Evolutionary conservation across 2,329 filamentous ascomycete genomes (phyloP).

Genomic region (Sphaerulina musiva): DNA sequence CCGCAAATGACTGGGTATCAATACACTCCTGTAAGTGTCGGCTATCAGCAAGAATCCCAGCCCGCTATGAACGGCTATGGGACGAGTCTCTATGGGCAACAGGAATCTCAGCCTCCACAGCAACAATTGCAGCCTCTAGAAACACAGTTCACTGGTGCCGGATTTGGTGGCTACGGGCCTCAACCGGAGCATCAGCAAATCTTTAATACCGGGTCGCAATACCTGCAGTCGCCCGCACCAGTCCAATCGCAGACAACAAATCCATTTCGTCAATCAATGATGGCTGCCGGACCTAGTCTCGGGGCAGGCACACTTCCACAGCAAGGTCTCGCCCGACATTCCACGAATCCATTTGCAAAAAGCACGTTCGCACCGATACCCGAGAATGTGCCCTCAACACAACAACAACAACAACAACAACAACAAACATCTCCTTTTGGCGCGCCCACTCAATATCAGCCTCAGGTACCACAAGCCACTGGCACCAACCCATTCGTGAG

Average conservation of each 20-base stretch:
- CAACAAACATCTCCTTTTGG: conserved; percentile 15
- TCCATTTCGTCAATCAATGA: conserved; percentile 88
- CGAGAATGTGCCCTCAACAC: conserved; percentile 20
- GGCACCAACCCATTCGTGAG: conserved; percentile 68
- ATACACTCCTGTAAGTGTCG: conserved; percentile 24
- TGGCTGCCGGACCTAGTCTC: conserved; percentile 41
- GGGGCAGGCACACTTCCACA: conserved; percentile 15
- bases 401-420: conserved; percentile 1
- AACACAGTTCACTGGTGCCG: conserved; percentile 62
- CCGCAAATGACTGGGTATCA: conserved; percentile 40
- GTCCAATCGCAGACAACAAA: conserved; percentile 57
- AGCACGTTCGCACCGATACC: conserved; percentile 23
- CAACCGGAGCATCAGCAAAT: conserved; percentile 53
- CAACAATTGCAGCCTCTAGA: conserved; percentile 47
- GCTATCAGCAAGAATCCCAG: conserved; percentile 12
- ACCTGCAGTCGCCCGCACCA: not conserved
- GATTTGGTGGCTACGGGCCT: conserved; percentile 74
- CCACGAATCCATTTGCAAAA: conserved; percentile 58
- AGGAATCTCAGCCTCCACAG: conserved; percentile 14
- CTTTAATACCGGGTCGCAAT: conserved; percentile 48
- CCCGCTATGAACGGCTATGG: conserved; percentile 26
- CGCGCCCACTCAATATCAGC: conserved; percentile 28
- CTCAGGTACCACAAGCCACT: conserved; percentile 50
- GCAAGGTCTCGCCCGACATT: conserved; percentile 26
- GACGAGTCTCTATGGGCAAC: conserved; percentile 37